Evolutionary conservation across 805 yeast species (phyloP).

Genomic region (Clavispora vitiphila): DNA sequence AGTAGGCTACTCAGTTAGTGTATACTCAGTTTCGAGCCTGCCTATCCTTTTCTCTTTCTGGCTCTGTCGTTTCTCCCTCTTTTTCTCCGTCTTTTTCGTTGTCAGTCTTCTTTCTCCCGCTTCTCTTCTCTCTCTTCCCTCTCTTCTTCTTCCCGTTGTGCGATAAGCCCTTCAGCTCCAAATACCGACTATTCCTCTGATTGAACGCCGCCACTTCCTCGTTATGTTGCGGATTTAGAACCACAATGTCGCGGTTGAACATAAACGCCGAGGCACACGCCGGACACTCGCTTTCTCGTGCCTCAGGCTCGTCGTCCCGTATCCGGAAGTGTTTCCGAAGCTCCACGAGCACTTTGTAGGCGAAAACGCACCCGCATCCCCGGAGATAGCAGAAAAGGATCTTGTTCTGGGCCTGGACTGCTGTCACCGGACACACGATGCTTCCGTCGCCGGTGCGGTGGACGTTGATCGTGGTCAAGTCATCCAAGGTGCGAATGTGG

Average conservation of each 20-base stretch:
- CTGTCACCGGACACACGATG: constrained; percentile 31
- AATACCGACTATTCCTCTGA: constrained; percentile 9
- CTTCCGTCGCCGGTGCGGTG: constrained; percentile 8
- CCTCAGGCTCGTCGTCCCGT: constrained; percentile 4
- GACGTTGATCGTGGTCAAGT: constrained; percentile 10
- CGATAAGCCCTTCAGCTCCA: constrained; percentile 14
- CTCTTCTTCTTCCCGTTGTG: constrained; percentile 23
- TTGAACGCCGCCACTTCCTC: constrained; percentile 9
- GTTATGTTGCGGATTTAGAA: constrained; percentile 21
- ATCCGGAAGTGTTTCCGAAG: constrained; percentile 10
- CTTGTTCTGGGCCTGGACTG: constrained; percentile 13
- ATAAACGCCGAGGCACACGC: constrained; percentile 21
- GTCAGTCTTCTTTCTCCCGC: neutral
- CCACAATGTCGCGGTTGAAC: constrained; percentile 26
- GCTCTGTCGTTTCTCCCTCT: too few species aligned
- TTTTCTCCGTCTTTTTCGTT: neutral
- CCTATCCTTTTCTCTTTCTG: too few species aligned
- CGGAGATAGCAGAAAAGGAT: constrained; percentile 26
- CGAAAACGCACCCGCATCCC: constrained; percentile 36
- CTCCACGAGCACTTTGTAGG: constrained; percentile 19
- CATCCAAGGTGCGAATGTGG: constrained; percentile 12
- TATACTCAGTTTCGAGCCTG: too few species aligned
- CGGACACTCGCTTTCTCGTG: constrained; percentile 25
- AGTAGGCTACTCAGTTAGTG: too few species aligned
- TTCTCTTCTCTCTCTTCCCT: constrained; percentile 5